Evolutionary conservation across 345 rosid species (phyloP).

Genomic region (Euphorbia peplus): DNA sequence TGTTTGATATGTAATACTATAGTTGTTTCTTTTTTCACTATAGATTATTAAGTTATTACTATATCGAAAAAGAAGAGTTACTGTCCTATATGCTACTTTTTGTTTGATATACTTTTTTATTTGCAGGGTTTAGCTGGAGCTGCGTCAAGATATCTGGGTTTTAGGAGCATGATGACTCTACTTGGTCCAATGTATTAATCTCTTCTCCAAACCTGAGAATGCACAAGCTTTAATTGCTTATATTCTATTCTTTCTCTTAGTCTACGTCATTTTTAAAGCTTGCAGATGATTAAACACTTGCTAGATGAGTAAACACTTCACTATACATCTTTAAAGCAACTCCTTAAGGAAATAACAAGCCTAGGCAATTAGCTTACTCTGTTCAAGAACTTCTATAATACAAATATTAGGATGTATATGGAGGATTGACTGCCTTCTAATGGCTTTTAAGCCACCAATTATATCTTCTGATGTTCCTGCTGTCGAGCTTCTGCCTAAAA

Average conservation of each 20-base stretch:
- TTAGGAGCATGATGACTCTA: constrained; percentile 64
- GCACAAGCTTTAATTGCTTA: constrained; percentile 10
- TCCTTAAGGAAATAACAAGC: neutral
- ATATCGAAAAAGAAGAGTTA: neutral
- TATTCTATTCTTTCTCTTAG: constrained; percentile 3
- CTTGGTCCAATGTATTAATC: constrained; percentile 75
- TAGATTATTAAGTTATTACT: neutral
- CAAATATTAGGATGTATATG: neutral
- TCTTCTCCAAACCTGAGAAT: constrained; percentile 10
- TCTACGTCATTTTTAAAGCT: constrained; percentile 5
- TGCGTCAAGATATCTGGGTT: constrained; percentile 83
- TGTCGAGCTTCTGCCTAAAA: neutral
- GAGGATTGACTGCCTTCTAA: too few relatives aligned
- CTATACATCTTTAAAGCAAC: neutral
- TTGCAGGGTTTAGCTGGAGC: constrained; percentile 84
- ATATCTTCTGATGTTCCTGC: neutral
- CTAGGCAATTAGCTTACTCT: neutral
- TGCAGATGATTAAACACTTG: neutral
- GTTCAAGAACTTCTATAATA: neutral
- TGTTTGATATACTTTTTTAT: constrained; percentile 6
- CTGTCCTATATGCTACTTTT: neutral
- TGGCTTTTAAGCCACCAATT: neutral
- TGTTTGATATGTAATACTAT: neutral
- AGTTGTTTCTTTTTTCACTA: neutral
- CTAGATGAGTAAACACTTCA: too few relatives aligned